Evolutionary conservation across 139 green algal genomes (phyloP).

Genomic region (Haematococcus sp.): DNA sequence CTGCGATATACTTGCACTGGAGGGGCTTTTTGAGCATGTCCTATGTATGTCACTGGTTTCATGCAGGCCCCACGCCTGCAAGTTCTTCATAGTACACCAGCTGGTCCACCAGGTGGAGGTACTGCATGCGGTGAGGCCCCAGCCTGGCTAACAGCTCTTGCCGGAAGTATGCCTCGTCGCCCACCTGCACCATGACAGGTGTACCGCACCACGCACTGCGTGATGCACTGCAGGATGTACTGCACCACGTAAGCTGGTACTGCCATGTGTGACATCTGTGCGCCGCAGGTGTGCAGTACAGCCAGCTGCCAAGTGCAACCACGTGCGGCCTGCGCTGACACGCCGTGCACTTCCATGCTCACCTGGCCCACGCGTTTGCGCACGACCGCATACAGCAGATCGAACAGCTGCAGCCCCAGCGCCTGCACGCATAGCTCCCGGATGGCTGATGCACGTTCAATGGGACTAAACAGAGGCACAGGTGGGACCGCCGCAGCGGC

Average conservation of each 20-base stretch:
- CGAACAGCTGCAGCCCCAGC: conserved; percentile 34
- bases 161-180: conserved; percentile 5
- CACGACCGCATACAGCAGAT: conserved; percentile 32
- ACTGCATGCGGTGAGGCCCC: conserved; percentile 31
- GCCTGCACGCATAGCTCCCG: conserved; percentile 25
- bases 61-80: not conserved
- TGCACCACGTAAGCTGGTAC: not conserved
- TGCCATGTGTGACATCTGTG: not conserved
- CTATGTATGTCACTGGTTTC: no score
- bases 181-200: not conserved
- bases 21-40: no score
- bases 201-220: not conserved
- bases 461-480: not conserved
- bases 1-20: no score
- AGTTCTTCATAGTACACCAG: conserved; percentile 39
- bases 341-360: no score
- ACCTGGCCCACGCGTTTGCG: conserved; percentile 27
- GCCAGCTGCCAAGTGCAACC: not conserved
- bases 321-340: not conserved
- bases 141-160: conserved; percentile 13
- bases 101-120: conserved; percentile 42
- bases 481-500: not conserved
- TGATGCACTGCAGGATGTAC: not conserved
- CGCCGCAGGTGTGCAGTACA: not conserved
- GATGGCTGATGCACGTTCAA: conserved; percentile 30